Conservation (phyloP, 345 rosid genomes). For the Citrus trifoliata region DNA sequence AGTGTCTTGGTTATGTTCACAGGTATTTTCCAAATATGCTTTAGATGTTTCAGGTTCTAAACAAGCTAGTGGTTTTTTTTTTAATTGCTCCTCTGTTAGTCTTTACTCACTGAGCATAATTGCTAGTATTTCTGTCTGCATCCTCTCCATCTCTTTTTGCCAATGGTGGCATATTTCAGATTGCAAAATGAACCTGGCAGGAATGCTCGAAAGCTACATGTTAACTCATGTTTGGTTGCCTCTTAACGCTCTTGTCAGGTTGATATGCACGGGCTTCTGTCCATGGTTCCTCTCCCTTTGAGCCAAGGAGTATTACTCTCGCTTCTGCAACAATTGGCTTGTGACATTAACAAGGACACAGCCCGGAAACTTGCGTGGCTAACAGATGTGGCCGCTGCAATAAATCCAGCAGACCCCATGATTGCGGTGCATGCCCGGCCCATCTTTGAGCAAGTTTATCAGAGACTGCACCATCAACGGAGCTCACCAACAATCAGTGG, state of each 20-base stretch:
- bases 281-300: slow-evolving; percentile 56
- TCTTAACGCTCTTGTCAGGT: slow-evolving; percentile 38
- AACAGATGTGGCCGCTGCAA: slow-evolving; percentile 73
- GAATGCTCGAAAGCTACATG: neutral
- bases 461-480: slow-evolving; percentile 51
- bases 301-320: slow-evolving; percentile 90
- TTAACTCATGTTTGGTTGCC: neutral
- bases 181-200: neutral
- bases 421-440: slow-evolving; percentile 56
- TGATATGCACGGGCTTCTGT: slow-evolving; percentile 53
- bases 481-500: slow-evolving; percentile 41
- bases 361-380: slow-evolving; percentile 70
- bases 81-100: no score
- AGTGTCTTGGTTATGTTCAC: slow-evolving; percentile 88
- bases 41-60: neutral
- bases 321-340: slow-evolving; percentile 81
- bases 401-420: slow-evolving; percentile 71
- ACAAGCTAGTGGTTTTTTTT: no score
- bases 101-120: neutral
- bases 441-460: slow-evolving; percentile 74
- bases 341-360: slow-evolving; percentile 64
- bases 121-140: neutral
- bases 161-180: neutral
- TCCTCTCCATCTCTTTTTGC: neutral
- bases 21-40: slow-evolving; percentile 38